Evolutionary conservation across 78 protist genomes (phyloP).

Genomic region (Planoprotostelium fungivorum): DNA sequence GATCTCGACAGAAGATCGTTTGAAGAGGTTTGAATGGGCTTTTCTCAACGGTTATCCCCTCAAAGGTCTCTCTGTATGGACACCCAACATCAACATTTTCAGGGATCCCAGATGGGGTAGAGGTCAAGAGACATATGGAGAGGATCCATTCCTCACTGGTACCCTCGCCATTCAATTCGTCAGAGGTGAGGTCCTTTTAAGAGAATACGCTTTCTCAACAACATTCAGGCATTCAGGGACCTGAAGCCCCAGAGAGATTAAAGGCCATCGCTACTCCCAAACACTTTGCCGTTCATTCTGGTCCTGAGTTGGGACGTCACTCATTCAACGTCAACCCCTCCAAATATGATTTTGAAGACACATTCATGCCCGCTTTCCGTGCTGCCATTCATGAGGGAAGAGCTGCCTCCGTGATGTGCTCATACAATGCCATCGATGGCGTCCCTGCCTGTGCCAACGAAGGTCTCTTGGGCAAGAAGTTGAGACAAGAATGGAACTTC

Average conservation of each 20-base stretch:
- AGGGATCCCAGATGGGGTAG: slow-evolving; percentile 60
- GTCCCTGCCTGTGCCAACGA: slow-evolving; percentile 46
- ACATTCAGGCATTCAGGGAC: neutral
- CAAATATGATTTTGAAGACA: too few species aligned
- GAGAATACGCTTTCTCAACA: slow-evolving; percentile 45
- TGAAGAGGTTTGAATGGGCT: neutral
- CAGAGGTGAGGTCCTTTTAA: too few species aligned
- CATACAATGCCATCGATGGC: slow-evolving; percentile 55
- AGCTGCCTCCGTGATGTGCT: slow-evolving; percentile 44
- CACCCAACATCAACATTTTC: slow-evolving; percentile 4
- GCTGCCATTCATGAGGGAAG: slow-evolving; percentile 2
- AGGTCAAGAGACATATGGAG: slow-evolving; percentile 40
- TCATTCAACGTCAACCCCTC: too few species aligned
- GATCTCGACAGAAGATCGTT: neutral
- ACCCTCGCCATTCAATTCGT: too few species aligned
- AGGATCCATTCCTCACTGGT: too few species aligned
- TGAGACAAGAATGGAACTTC: slow-evolving; percentile 25
- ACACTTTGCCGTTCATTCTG: neutral
- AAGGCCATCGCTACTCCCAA: neutral
- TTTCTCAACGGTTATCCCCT: too few species aligned
- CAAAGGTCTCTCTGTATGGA: neutral
- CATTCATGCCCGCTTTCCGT: slow-evolving; percentile 31
- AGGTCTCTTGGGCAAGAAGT: neutral
- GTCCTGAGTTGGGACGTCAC: neutral
- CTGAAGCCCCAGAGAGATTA: neutral